A percentile compares a stretch with the other conserved stretches of the same genome.
Conservation (phyloP, 768 basidiomycete genomes). For the Mycena indigotica region DNA sequence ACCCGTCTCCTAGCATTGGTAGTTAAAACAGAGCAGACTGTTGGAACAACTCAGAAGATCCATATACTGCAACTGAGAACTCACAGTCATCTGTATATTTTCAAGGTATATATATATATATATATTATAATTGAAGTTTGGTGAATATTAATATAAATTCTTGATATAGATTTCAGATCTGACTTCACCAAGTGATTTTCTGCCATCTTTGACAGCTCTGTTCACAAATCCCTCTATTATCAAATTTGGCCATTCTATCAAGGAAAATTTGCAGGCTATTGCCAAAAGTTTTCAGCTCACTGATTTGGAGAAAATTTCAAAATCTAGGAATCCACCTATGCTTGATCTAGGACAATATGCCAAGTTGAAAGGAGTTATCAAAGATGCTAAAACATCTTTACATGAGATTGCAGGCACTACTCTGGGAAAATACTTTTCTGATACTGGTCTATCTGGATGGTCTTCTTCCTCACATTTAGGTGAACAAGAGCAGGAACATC, state of each 20-base stretch:
- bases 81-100: neutral
- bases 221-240: slow-evolving; percentile 5
- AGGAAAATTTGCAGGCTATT: neutral
- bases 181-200: slow-evolving; percentile 1
- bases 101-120: too few species aligned
- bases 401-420: slow-evolving; percentile 2
- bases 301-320: neutral
- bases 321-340: neutral
- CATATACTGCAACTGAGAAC: neutral
- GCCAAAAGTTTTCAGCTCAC: neutral
- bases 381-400: neutral
- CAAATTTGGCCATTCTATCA: neutral
- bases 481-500: neutral
- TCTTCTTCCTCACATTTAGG: neutral
- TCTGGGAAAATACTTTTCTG: neutral
- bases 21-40: neutral
- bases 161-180: slow-evolving; percentile 2
- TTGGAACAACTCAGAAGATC: neutral
- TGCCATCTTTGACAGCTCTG: slow-evolving; percentile 4
- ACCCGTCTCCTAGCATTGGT: neutral
- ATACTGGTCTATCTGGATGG: too few species aligned
- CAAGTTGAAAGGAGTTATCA: neutral
- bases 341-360: slow-evolving; percentile 6
- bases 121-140: neutral
- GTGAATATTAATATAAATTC: too few species aligned